These are phyloP conservation scores for Skeletonema costatum DNA, from an alignment of 108 stramenopile genomes.

Conservation along the genomic window DNA sequence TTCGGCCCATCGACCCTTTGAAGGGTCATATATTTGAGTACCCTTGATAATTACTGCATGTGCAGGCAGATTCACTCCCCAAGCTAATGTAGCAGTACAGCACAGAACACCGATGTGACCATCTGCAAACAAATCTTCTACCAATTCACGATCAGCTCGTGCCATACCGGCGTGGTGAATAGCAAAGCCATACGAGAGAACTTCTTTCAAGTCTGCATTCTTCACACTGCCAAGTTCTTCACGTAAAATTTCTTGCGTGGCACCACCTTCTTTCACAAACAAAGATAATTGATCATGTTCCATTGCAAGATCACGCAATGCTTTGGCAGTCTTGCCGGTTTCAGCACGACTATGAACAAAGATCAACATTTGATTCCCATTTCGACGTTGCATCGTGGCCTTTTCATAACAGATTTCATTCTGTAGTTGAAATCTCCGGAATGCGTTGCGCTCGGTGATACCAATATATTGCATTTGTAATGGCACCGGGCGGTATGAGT, in stretches of 20 bases:
- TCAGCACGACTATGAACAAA: conserved; percentile 99
- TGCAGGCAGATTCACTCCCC: conserved; percentile 99
- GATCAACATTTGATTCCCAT: conserved; percentile 95
- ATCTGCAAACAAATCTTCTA: conserved; percentile 98
- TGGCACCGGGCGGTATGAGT: conserved; percentile 98
- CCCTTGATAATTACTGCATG: conserved; percentile 99
- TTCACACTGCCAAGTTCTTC: conserved; percentile 86
- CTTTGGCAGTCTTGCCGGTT: conserved; percentile 97
- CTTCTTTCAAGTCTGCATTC: conserved; percentile 94
- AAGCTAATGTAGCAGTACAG: conserved; percentile 98
- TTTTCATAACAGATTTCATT: conserved; percentile 99
- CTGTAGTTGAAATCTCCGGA: conserved; percentile 96
- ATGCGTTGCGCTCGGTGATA: conserved; percentile 97
- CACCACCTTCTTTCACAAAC: conserved; percentile 92
- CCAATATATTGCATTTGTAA: conserved; percentile 99
- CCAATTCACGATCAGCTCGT: conserved; percentile 94
- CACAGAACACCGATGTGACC: conserved; percentile 96
- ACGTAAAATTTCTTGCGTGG: conserved; percentile 91
- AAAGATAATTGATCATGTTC: conserved; percentile 86
- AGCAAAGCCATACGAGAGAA: conserved; percentile 96
- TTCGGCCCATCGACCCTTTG: conserved; percentile 98
- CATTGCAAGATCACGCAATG: conserved; percentile 93
- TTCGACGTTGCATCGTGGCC: conserved; percentile 84
- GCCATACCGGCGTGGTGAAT: conserved; percentile 99
- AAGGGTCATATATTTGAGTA: conserved; percentile 99